Evolutionary conservation across 2,329 filamentous ascomycete species (phyloP).

Genomic region (Reticulascus tulasneorum): DNA sequence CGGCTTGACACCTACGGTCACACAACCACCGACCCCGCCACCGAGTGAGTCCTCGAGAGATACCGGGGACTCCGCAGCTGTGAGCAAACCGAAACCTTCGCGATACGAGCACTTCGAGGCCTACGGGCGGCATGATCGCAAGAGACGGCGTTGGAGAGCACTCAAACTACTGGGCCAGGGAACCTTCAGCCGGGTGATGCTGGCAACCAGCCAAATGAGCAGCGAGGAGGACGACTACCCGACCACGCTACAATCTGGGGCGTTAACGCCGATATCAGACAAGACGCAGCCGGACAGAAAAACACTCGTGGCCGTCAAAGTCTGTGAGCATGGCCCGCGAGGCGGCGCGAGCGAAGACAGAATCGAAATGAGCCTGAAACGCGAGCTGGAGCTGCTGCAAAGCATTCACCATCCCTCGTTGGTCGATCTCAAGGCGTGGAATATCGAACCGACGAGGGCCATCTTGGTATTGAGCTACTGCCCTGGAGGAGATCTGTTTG

Average conservation of each 20-base stretch:
- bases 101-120: conserved; percentile 66
- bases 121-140: conserved; percentile 60
- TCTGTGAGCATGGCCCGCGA: conserved; percentile 90
- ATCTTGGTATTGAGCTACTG: conserved; percentile 88
- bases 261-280: conserved; percentile 35
- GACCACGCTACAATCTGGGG: conserved; percentile 29
- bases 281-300: conserved; percentile 51
- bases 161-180: conserved; percentile 82
- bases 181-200: conserved; percentile 90
- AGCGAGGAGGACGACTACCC: conserved; percentile 45
- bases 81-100: conserved; percentile 33
- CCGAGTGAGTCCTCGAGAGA: conserved; percentile 66
- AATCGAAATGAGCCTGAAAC: conserved; percentile 87
- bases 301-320: conserved; percentile 87
- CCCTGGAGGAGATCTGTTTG: conserved; percentile 91
- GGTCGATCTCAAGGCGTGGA: conserved; percentile 89
- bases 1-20: conserved; percentile 60
- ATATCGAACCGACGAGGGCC: conserved; percentile 74
- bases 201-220: conserved; percentile 75
- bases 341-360: conserved; percentile 91
- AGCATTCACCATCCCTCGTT: conserved; percentile 84
- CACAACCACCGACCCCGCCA: conserved; percentile 73
- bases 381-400: conserved; percentile 92
- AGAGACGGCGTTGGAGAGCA: conserved; percentile 73
- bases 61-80: conserved; percentile 37